Evolutionary conservation across 306 rosid genomes (phyloP).

Genomic region (Prinsepia uniflora): DNA sequence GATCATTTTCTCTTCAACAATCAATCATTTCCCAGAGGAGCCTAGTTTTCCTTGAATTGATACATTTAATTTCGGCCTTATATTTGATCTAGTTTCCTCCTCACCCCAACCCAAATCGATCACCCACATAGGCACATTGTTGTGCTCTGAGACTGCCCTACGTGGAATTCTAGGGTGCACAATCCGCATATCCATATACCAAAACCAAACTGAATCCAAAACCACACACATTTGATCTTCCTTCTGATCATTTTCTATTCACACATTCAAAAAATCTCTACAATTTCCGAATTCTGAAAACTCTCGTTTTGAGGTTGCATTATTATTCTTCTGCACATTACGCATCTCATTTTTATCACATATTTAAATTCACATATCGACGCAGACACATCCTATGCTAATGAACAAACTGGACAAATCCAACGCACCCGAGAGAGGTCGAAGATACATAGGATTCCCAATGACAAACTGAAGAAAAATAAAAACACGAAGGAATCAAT

Average conservation of each 20-base stretch:
- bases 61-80: not conserved
- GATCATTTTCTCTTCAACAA: not conserved
- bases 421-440: conserved; percentile 12
- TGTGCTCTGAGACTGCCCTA: conserved; percentile 29
- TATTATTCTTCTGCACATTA: conserved; percentile 13
- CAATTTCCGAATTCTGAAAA: not conserved
- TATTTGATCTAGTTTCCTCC: not conserved
- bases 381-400: conserved; percentile 8
- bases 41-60: not conserved
- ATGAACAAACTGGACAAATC: conserved; percentile 11
- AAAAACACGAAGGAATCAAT: not conserved
- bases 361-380: conserved; percentile 10
- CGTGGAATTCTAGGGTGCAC: conserved; percentile 36
- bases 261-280: conserved; percentile 10
- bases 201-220: conserved; percentile 2
- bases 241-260: conserved; percentile 5
- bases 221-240: conserved; percentile 43
- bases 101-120: not conserved
- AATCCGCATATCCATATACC: conserved; percentile 14
- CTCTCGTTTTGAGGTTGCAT: not conserved
- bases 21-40: not conserved
- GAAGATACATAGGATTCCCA: conserved; percentile 34
- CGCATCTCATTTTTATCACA: not conserved
- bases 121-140: conserved; percentile 30
- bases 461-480: conserved; percentile 14